Base-by-base conservation (phyloP, 805 yeast species). In the Pichia paraexigua region DNA sequence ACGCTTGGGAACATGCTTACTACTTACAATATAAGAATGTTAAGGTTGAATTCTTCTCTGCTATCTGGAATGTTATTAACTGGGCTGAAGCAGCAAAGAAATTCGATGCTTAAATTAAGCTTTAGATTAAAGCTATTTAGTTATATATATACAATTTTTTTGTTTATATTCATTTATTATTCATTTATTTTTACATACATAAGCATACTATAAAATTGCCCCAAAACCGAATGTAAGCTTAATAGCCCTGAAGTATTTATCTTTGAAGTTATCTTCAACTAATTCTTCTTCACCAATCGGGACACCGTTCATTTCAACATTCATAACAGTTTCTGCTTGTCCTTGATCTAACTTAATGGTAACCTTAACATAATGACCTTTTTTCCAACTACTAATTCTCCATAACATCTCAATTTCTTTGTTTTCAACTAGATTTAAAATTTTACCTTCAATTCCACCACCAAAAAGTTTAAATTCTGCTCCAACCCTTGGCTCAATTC, bases 1-100 rank as follows among this genome's bases (percentile, higher is more conserved):
- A 89, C 63, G 95, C 96, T 54, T 89, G 97, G 97, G 97, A 89
- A 72, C 97, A 89, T 66, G 96, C 97, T 50, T 89, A 89, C 77
- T 89, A 89, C 78, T 77, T 90, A 71, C 96, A 89, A 71, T 89
- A 89, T 76, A 84, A 87, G 74, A 89, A 89, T 74, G 90, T 84
- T 66, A 89, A 90, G 77, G 95, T 70, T 44, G 96, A 89, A 65
- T 89, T 90, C 75, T 89, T 90, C 80, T 83, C 86, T 71, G 92
- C 95, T 56, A 86, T 89, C 71, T 89, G 97, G 97, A 85, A 86
- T 63, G 96, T 89, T 43, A 79, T 90, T 71, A 88, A 89, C 80
- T 89, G 97, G 97, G 76, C 83, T 69, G 95, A 84, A 71, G 97
- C 95, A 50, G 88, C 82, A 62, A 75, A 73, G 71, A 82, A 96